Evolutionary conservation across 2,329 filamentous ascomycete species (phyloP).

Genomic region (Colletotrichum noveboracense): DNA sequence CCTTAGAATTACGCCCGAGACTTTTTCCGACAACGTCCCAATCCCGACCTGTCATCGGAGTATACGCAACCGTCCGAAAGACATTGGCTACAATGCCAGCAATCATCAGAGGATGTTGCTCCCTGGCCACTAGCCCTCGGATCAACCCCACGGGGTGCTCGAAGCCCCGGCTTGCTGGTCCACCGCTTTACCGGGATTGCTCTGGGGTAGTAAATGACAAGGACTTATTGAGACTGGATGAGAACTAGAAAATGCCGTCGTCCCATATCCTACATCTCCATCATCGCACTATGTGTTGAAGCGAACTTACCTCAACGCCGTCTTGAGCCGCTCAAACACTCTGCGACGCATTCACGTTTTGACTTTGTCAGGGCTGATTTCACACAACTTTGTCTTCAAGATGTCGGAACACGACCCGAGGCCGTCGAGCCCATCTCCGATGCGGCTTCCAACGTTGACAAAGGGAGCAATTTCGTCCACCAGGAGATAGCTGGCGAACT

Average conservation of each 20-base stretch:
- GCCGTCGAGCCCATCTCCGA: background rate
- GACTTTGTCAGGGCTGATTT: background rate
- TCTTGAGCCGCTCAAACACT: background rate
- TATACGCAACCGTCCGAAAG: background rate
- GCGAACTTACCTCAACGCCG: background rate
- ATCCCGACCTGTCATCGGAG: background rate
- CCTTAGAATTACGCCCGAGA: background rate
- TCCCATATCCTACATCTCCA: background rate
- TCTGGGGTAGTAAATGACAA: background rate
- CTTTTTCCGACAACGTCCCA: background rate
- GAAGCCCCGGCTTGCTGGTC: background rate
- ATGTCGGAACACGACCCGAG: background rate
- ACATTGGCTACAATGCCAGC: background rate
- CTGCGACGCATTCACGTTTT: accelerated
- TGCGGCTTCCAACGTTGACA: background rate
- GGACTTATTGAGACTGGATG: background rate
- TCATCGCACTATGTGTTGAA: background rate
- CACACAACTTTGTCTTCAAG: background rate
- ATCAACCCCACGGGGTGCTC: background rate
- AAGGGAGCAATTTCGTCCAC: background rate
- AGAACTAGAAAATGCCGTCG: background rate
- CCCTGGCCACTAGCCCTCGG: background rate
- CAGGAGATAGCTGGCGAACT: background rate
- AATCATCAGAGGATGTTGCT: background rate
- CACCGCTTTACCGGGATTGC: background rate